phyloP scores from a whole-genome alignment of 352 stramenopile species.

The Phytophthora sp. region DNA sequence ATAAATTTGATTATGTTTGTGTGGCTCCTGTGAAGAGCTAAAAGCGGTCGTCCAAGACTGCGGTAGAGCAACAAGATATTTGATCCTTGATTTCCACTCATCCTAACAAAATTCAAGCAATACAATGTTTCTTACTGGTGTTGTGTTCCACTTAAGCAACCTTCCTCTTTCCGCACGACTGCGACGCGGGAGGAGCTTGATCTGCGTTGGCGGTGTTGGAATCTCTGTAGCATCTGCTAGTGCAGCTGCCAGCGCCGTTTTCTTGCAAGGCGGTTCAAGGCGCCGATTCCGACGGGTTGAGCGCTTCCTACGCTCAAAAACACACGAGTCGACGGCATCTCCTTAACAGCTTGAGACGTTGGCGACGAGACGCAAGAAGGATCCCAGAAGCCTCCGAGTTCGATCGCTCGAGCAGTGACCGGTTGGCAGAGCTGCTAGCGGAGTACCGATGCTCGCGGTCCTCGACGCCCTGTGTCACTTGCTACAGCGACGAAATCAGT shows the following conservation, averaged over 20 bases:
- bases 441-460: conserved; percentile 45
- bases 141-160: conserved; percentile 64
- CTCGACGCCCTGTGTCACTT: conserved; percentile 44
- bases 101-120: conserved; percentile 18
- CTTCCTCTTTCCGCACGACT: conserved; percentile 20
- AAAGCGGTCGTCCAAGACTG: too few relatives aligned
- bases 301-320: conserved; percentile 29
- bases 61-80: conserved; percentile 9
- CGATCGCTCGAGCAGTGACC: conserved; percentile 27
- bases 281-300: conserved; percentile 5
- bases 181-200: conserved; percentile 17
- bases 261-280: conserved; percentile 28
- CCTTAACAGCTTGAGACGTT: conserved; percentile 22
- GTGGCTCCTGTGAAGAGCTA: neutral
- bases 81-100: conserved; percentile 8
- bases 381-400: conserved; percentile 11
- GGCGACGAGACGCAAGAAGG: conserved; percentile 5
- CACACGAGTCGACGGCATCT: conserved; percentile 4
- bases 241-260: conserved; percentile 14
- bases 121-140: conserved; percentile 44
- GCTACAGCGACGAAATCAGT: conserved; percentile 70
- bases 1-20: conserved; percentile 6
- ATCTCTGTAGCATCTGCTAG: neutral
- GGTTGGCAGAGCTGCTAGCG: conserved; percentile 36
- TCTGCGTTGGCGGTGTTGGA: conserved; percentile 18